Base-by-base conservation (phyloP, 1,284 basidiomycete species). In the Wallemia ichthyophaga region DNA sequence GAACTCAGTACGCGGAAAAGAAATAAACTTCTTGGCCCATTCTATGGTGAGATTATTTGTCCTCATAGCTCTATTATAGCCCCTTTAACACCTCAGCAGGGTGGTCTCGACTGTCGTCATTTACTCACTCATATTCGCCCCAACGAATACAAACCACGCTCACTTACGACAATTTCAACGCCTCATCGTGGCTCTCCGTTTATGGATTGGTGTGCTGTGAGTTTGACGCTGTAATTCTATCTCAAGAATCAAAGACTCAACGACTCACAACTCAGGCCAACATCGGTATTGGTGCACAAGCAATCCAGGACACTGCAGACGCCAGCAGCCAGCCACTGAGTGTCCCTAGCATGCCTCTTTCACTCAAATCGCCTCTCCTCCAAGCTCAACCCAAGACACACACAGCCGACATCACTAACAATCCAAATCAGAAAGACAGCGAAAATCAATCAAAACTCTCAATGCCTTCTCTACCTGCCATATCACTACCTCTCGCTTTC, bases 171-270 rank as follows among this genome's bases (percentile, higher is more conserved):
- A 19, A 78, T 99, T 63, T 82, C 82, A 56, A 96, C 94, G 0
- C 94, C 94, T 19, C 94, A 99, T 69, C 78, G 85, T 25, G 92
- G 92, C 25, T 89, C 85, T 64, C 89, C 92, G 0, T 96, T 98
- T 69, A 98, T 98, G 94, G 89, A 96, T 71, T 98, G 92, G 92
- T 96, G 92, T 72, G 76, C 77, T 58, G 84, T 83, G 67, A 65
- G 80, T 73, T 37, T 57, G 48, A 17, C 5, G 33, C n/a, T 2
- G n/a, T n/a, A n/a, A n/a, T n/a, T n/a, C n/a, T n/a, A n/a, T n/a
- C n/a, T n/a, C n/a, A n/a, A n/a, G n/a, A n/a, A n/a, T n/a, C n/a
- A n/a, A n/a, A n/a, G n/a, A n/a, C n/a, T n/a, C n/a, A n/a, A n/a
- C n/a, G n/a, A n/a, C n/a, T n/a, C n/a, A n/a, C n/a, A n/a, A n/a